A percentile compares a stretch with the other conserved stretches of the same genome.
These are phyloP conservation scores for Boletus subparvulus DNA, from an alignment of 768 basidiomycete genomes.

Conservation along the genomic window DNA sequence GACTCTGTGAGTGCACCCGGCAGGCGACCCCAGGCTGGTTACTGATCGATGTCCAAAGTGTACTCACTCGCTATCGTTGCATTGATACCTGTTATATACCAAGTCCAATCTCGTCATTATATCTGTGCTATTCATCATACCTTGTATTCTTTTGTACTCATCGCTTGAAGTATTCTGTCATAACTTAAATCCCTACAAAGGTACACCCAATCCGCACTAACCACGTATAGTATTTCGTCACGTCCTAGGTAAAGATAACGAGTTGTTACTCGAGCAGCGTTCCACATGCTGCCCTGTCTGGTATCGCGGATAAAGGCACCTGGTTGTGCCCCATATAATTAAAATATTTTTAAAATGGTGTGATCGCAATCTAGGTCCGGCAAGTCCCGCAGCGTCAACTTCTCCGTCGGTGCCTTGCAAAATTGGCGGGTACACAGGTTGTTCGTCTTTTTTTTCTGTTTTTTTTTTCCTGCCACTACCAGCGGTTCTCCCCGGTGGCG, in stretches of 20 bases:
- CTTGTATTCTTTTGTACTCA: constrained; percentile 20
- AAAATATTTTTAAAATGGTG: not conserved
- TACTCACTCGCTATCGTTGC: constrained; percentile 13
- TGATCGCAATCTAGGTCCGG: constrained; percentile 24
- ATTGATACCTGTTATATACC: constrained; percentile 25
- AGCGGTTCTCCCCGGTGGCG: constrained; percentile 1
- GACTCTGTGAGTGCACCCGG: constrained; percentile 6
- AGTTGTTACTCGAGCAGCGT: constrained; percentile 1
- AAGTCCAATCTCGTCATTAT: constrained; percentile 16
- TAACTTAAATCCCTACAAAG: constrained; percentile 6
- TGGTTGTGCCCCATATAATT: constrained; percentile 3
- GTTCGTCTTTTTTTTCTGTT: not conserved
- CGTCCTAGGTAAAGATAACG: constrained; percentile 7
- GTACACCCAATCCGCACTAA: not conserved
- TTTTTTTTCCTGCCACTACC: not conserved
- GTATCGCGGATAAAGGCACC: constrained; percentile 12
- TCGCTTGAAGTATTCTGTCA: constrained; percentile 13
- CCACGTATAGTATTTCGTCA: constrained; percentile 16
- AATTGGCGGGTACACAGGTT: not conserved
- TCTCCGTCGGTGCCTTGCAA: constrained; percentile 24
- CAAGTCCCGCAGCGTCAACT: constrained; percentile 19
- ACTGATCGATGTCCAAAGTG: not conserved
- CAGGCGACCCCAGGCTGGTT: not conserved
- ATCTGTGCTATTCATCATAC: constrained; percentile 21
- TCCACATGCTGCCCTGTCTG: constrained; percentile 13